Percentiles rank a stretch among this genome's conserved stretches.
These are phyloP conservation scores for Pneumocystis jirovecii DNA, from an alignment of 1,139 yeast species.

Conservation along the genomic window DNA sequence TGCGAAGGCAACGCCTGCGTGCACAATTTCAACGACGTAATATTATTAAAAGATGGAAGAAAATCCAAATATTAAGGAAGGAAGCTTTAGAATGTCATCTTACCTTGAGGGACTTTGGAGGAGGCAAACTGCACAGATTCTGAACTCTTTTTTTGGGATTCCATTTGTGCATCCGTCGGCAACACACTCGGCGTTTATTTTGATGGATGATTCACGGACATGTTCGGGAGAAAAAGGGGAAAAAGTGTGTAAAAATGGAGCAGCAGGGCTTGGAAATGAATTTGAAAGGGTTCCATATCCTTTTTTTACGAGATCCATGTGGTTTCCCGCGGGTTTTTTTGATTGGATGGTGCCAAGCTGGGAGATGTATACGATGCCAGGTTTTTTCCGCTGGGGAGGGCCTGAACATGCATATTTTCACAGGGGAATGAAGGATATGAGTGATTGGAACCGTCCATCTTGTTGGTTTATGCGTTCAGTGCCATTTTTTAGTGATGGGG, in stretches of 20 bases:
- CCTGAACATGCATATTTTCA: background rate
- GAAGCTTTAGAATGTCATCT: background rate
- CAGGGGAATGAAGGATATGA: background rate
- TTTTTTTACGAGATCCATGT: background rate
- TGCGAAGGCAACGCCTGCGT: background rate
- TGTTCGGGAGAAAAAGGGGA: background rate
- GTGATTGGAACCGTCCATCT: background rate
- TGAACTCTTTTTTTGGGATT: background rate
- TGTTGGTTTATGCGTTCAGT: background rate
- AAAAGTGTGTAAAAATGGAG: background rate
- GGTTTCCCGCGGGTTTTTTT: background rate
- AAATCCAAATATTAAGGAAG: background rate
- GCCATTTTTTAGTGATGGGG: background rate
- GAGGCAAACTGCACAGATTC: background rate
- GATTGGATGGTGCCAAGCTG: background rate
- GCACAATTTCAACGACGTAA: background rate
- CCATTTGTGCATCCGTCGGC: background rate
- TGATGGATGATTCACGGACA: background rate
- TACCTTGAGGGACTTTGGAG: background rate
- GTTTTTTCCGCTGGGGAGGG: background rate
- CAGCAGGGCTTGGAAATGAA: background rate
- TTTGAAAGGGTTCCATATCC: background rate
- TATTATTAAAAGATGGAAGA: background rate
- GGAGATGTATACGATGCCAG: background rate
- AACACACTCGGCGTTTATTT: background rate